Percentiles rank a stretch among this genome's conserved stretches.
Conservation (phyloP, 1,284 basidiomycete species). For the Naganishia albida region DNA sequence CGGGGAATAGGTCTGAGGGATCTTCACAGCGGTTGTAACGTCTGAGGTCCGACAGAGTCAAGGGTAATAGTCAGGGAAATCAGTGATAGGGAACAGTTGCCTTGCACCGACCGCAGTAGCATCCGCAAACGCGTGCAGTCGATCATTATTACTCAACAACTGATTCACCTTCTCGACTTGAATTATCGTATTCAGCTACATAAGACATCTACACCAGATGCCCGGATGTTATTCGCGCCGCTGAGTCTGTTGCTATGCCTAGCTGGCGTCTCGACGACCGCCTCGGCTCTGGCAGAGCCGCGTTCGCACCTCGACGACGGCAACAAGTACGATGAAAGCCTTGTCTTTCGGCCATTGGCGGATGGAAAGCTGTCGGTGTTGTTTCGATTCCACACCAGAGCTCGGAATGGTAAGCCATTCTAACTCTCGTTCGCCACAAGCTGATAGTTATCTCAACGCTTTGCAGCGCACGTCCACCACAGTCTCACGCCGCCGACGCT, state of each 20-base stretch:
- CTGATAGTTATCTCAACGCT: slow-evolving; percentile 6
- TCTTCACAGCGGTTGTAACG: too few relatives aligned
- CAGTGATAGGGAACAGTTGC: too few relatives aligned
- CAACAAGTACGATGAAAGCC: slow-evolving; percentile 21
- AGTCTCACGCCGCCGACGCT: slow-evolving; percentile 79
- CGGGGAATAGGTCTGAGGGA: too few relatives aligned
- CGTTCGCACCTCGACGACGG: background rate
- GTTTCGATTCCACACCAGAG: slow-evolving; percentile 77
- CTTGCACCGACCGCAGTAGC: too few relatives aligned
- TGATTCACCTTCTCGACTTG: too few relatives aligned
- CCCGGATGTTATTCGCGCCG: slow-evolving; percentile 6
- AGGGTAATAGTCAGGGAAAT: too few relatives aligned
- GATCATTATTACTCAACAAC: background rate
- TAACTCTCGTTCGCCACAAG: background rate
- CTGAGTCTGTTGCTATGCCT: slow-evolving; percentile 10
- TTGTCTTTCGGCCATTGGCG: slow-evolving; percentile 65
- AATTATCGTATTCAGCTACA: too few relatives aligned
- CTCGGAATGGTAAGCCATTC: slow-evolving; percentile 43
- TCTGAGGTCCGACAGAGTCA: too few relatives aligned
- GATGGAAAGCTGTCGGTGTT: slow-evolving; percentile 81
- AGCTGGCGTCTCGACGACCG: background rate
- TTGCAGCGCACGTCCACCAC: slow-evolving; percentile 60
- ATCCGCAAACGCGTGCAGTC: background rate
- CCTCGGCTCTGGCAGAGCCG: background rate
- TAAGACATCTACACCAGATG: background rate